Conservation (phyloP, 495 filamentous ascomycete genomes). For the Evernia prunastri region DNA sequence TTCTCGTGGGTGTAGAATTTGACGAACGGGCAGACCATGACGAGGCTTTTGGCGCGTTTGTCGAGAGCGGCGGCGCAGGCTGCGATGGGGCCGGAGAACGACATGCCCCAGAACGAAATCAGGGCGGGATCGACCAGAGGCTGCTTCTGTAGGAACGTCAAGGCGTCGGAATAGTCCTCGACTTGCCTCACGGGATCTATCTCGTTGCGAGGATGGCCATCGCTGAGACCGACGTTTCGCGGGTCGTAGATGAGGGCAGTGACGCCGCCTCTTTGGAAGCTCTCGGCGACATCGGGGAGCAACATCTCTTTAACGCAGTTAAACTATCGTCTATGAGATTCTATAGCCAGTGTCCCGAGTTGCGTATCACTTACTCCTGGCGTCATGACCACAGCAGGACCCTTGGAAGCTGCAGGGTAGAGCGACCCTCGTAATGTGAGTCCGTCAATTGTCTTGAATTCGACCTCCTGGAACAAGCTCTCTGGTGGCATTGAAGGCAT, state of each 20-base stretch:
- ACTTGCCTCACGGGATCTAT: too few relatives aligned
- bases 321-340: conserved; percentile 31
- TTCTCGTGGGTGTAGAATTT: conserved; percentile 18
- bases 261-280: conserved; percentile 33
- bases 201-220: conserved; percentile 37
- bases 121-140: conserved; percentile 32
- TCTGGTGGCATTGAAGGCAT: too few relatives aligned
- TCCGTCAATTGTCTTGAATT: conserved; percentile 37
- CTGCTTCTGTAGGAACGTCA: conserved; percentile 19
- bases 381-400: conserved; percentile 36
- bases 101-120: conserved; percentile 41
- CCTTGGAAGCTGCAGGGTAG: conserved; percentile 26
- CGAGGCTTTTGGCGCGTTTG: conserved; percentile 26
- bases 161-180: too few relatives aligned
- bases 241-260: conserved; percentile 42
- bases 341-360: background rate
- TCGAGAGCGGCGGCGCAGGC: conserved; percentile 32
- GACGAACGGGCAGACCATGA: conserved; percentile 27
- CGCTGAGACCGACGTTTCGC: conserved; percentile 35
- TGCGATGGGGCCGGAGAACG: conserved; percentile 29
- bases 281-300: conserved; percentile 31
- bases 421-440: conserved; percentile 29
- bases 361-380: conserved; percentile 33
- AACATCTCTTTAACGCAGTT: conserved; percentile 41
- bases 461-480: conserved; percentile 23